These are phyloP conservation scores for Aspergillus nanangensis DNA, from an alignment of 495 filamentous ascomycete genomes.

Conservation along the genomic window DNA sequence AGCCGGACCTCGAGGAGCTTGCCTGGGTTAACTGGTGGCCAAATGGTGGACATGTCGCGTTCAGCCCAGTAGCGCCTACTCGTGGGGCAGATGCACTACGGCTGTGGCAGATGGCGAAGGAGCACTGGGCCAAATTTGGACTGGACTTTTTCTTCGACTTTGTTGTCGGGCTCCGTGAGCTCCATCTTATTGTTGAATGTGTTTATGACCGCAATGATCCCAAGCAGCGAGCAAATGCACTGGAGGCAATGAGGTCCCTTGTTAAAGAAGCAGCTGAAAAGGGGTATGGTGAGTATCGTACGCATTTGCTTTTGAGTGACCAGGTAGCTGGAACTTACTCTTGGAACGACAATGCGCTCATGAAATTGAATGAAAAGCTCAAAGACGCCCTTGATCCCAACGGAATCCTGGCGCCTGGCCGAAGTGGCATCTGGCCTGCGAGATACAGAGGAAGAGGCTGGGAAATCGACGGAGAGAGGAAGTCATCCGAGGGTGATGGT, in stretches of 20 bases:
- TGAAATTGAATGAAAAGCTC: conserved; percentile 48
- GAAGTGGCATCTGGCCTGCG: conserved; percentile 51
- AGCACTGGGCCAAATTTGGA: no score
- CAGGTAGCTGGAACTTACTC: conserved; percentile 55
- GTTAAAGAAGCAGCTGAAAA: conserved; percentile 20
- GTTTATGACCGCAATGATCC: conserved; percentile 46
- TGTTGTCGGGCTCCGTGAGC: conserved; percentile 34
- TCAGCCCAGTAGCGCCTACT: conserved; percentile 52
- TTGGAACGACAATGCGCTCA: conserved; percentile 47
- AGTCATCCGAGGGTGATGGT: no score
- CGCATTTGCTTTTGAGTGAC: conserved; percentile 52
- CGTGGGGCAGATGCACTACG: conserved; percentile 45
- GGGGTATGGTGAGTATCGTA: conserved; percentile 56
- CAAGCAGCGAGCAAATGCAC: conserved; percentile 29
- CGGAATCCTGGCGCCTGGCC: conserved; percentile 52
- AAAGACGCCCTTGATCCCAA: conserved; percentile 59
- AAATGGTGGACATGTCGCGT: conserved; percentile 47
- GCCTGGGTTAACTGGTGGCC: background rate
- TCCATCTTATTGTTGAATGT: conserved; percentile 51
- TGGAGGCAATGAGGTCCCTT: conserved; percentile 36
- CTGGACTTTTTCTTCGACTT: conserved; percentile 52
- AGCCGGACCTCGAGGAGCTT: background rate
- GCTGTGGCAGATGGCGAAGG: no score
- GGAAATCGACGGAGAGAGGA: no score
- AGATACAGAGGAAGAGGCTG: background rate